Conservation (phyloP, 2,329 filamentous ascomycete genomes). For the Fusarium palustre region DNA sequence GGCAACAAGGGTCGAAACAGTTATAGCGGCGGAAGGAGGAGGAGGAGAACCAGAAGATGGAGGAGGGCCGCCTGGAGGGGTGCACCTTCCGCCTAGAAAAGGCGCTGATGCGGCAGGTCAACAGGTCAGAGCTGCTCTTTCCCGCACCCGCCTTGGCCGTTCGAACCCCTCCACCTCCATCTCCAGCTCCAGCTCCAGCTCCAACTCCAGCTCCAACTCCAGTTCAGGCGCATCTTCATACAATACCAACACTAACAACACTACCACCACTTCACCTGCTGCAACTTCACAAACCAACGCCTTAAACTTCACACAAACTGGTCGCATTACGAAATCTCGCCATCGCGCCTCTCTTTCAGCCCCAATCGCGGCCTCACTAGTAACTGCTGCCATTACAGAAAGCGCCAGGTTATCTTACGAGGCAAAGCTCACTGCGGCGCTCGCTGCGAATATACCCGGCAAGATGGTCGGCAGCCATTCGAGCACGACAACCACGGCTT, state of each 20-base stretch:
- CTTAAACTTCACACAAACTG: conserved; percentile 39
- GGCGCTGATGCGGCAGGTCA: conserved; percentile 37
- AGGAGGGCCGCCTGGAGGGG: conserved; percentile 20
- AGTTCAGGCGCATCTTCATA: conserved; percentile 30
- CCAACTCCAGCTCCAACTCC: conserved; percentile 16
- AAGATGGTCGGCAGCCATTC: conserved; percentile 32
- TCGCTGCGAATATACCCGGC: conserved; percentile 26
- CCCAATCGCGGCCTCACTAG: conserved; percentile 37
- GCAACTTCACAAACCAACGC: conserved; percentile 5
- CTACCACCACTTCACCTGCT: conserved; percentile 4
- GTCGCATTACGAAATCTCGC: conserved; percentile 46
- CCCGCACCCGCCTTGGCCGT: conserved; percentile 34
- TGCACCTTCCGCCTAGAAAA: conserved; percentile 39
- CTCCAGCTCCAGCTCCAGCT: too few relatives aligned
- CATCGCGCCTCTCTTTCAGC: conserved; percentile 41
- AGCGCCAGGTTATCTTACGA: conserved; percentile 39
- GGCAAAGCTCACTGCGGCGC: conserved; percentile 33
- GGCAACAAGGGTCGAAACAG: conserved; percentile 34
- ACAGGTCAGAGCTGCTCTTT: conserved; percentile 39
- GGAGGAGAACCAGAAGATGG: conserved; percentile 21
- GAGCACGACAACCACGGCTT: conserved; percentile 31
- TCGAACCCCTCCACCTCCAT: conserved; percentile 39
- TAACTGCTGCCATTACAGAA: conserved; percentile 39
- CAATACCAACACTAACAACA: conserved; percentile 26
- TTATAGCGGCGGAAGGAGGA: conserved; percentile 28